Percentiles rank a stretch among this genome's conserved stretches.
These are phyloP conservation scores for Ceratobasidium sp. DNA, from an alignment of 1,284 basidiomycete species.

Conservation along the genomic window DNA sequence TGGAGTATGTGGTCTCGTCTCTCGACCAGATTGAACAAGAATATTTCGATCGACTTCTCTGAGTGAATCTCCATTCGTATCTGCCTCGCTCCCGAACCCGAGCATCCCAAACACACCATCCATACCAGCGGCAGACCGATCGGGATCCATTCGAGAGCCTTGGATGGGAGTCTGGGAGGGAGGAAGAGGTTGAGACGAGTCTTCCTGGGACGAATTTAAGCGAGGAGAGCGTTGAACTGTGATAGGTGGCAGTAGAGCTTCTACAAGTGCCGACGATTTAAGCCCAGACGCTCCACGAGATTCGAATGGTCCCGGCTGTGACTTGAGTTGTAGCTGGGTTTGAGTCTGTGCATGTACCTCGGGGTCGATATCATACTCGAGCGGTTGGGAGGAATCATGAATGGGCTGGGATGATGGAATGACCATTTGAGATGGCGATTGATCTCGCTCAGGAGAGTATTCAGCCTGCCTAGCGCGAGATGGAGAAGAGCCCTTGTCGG, in stretches of 20 bases:
- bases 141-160: slow-evolving; percentile 16
- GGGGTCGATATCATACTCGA: slow-evolving; percentile 13
- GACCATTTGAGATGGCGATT: slow-evolving; percentile 15
- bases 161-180: slow-evolving; percentile 30
- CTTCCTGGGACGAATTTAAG: neutral
- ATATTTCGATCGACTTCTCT: neutral
- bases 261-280: too few relatives aligned
- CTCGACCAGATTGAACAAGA: neutral
- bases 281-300: too few relatives aligned
- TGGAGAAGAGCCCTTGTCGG: neutral
- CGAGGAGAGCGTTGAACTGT: too few relatives aligned
- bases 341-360: slow-evolving; percentile 13
- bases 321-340: neutral
- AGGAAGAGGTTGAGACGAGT: slow-evolving; percentile 26
- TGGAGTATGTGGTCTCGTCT: neutral
- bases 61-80: neutral
- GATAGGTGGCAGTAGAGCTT: too few relatives aligned
- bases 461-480: neutral
- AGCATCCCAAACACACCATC: slow-evolving; percentile 33
- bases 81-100: slow-evolving; percentile 32
- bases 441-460: slow-evolving; percentile 1
- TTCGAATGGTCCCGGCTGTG: neutral
- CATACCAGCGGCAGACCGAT: slow-evolving; percentile 15
- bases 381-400: slow-evolving; percentile 27
- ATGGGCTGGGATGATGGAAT: slow-evolving; percentile 27